A percentile compares a stretch with the other conserved stretches of the same genome.
These are phyloP conservation scores for Hericium rajendrae DNA, from an alignment of 768 basidiomycete species.

Conservation along the genomic window DNA sequence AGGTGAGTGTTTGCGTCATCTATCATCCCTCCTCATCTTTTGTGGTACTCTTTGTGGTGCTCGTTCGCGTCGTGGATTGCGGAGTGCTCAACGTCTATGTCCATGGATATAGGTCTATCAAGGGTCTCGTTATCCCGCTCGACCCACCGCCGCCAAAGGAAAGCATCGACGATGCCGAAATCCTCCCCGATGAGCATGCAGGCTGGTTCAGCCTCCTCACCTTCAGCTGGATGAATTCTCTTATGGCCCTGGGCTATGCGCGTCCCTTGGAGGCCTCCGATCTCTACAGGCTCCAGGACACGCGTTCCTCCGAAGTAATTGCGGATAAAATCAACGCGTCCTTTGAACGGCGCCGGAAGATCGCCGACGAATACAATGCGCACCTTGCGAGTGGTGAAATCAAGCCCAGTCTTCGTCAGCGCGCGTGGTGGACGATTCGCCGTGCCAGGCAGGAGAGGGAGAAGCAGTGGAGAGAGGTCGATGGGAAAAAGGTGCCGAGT, in stretches of 20 bases:
- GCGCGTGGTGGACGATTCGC: slow-evolving; percentile 50
- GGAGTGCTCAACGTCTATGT: too few relatives aligned
- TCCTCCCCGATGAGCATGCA: slow-evolving; percentile 62
- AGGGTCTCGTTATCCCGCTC: slow-evolving; percentile 7
- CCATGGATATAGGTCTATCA: slow-evolving; percentile 5
- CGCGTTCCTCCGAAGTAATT: slow-evolving; percentile 47
- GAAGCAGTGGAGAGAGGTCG: slow-evolving; percentile 51
- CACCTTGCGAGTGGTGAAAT: slow-evolving; percentile 58
- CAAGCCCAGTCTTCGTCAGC: slow-evolving; percentile 37
- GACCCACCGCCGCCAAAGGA: slow-evolving; percentile 32
- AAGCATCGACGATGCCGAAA: slow-evolving; percentile 48
- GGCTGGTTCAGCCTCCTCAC: slow-evolving; percentile 48
- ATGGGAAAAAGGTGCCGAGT: slow-evolving; percentile 56
- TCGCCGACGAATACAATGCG: slow-evolving; percentile 62
- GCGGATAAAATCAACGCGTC: slow-evolving; percentile 55
- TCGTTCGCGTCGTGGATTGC: too few relatives aligned
- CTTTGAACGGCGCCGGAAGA: slow-evolving; percentile 46
- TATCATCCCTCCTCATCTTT: too few relatives aligned
- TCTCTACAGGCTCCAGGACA: slow-evolving; percentile 66
- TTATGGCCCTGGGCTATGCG: slow-evolving; percentile 67
- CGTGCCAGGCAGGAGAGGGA: slow-evolving; percentile 46
- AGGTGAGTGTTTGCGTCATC: neutral
- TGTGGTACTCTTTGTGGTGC: too few relatives aligned
- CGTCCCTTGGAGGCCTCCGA: slow-evolving; percentile 76
- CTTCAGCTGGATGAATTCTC: slow-evolving; percentile 67